Base-by-base conservation (phyloP, 192 early-diverging fungal genomes). In the Dissophora globulifera region DNA sequence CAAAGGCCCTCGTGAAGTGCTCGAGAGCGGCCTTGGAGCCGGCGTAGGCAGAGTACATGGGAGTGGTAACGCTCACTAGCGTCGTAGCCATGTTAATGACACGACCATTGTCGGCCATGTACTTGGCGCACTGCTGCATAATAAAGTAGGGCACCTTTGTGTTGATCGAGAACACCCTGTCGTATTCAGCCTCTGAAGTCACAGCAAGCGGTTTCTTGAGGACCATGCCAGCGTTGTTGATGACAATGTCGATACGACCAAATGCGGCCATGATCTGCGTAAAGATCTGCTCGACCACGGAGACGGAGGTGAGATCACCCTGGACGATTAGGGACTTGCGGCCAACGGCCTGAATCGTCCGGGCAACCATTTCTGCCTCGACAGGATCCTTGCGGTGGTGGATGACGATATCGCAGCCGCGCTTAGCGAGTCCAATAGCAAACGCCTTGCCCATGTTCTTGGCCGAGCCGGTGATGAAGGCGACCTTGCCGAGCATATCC, bases 71-170 rank as follows among this genome's bases (percentile, higher is more conserved):
- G 10, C 62, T 67, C 50, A 75, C 29, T 20, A 74, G n/a, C 1
- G 69, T 61, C 0, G 81, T 71, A 17, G 59, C 67, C 41, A 82
- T 61, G 29, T 82, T 82, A 67, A 82, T 65, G 11, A 82, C 74
- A 2, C 81, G 70, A 3, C 81, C 78, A 35, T 67, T 49, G 29
- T 80, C 60, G 8, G 68, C 48, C 79, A 82, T 52, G 30, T 58
- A 43, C 58, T 69, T 78, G 3, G 63, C 55, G 31, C 78, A 79
- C 38, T 79, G 62, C 35, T 64, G 58, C 59, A 79, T 71, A 11
- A 79, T 49, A 35, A 82, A 72, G 75, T 67, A 82, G 7, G 81
- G 76, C 11, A 71, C 74, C 66, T 79, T 78, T 26, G 71, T 58
- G 31, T 82, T 82, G 50, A 80, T 74, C 8, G 40, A 33, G 50